These are phyloP conservation scores for Rhizoctonia solani DNA, from an alignment of 1,284 basidiomycete genomes.

Conservation along the genomic window DNA sequence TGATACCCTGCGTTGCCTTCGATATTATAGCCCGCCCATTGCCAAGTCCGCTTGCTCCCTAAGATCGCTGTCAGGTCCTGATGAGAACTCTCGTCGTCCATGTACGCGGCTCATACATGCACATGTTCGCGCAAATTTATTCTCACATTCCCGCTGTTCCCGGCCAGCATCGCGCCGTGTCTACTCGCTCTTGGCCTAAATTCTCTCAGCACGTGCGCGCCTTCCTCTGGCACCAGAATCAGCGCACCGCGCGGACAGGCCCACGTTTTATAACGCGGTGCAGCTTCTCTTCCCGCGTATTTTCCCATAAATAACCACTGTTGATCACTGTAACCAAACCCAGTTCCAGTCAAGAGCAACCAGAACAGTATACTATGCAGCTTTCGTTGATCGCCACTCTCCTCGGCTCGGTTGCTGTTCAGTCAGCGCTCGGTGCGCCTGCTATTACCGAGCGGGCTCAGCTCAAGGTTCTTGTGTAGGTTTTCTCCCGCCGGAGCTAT, in stretches of 20 bases:
- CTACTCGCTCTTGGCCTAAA: background rate
- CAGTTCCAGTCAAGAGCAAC: too few species aligned
- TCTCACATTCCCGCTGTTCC: background rate
- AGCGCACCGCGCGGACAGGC: background rate
- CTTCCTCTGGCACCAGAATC: background rate
- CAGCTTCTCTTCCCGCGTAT: background rate
- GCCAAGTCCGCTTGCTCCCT: too few species aligned
- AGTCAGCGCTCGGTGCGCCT: background rate
- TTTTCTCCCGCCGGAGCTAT: background rate
- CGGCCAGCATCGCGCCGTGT: background rate
- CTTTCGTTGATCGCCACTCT: background rate
- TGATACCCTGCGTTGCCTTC: too few species aligned
- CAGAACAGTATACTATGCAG: background rate
- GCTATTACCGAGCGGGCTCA: background rate
- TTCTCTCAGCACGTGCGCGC: slow-evolving; percentile 27
- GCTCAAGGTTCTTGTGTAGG: slow-evolving; percentile 25
- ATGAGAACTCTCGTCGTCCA: too few species aligned
- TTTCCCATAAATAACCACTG: too few species aligned
- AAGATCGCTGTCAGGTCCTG: too few species aligned
- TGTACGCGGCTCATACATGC: too few species aligned
- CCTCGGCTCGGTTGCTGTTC: background rate
- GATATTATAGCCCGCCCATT: too few species aligned
- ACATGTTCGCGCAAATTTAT: too few species aligned
- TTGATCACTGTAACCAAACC: too few species aligned
- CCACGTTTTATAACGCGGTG: too few species aligned